Base-by-base conservation (phyloP, 2,329 filamentous ascomycete species). In the Trichoderma atrobrunneum region DNA sequence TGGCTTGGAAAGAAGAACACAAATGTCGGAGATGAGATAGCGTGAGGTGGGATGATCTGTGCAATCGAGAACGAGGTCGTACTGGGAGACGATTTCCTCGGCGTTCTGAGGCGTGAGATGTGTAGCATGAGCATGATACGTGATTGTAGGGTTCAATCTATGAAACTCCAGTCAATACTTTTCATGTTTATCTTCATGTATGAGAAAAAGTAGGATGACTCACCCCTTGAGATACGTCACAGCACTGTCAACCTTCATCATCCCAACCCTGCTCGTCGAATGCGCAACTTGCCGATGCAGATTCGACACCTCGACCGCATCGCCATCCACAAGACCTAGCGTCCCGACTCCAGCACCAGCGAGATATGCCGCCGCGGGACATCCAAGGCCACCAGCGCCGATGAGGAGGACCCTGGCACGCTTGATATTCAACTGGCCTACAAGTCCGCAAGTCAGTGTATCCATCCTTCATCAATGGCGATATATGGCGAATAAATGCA, bases 201-300 rank as follows among this genome's bases (percentile, higher is more conserved):
- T n/a, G n/a, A n/a, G 5, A 1, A n/a, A 3, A 43, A n/a, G 7
- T 4, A 43, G 7, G 16, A 24, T 10, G 21, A 30, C 84, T 74
- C 78, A 91, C 89, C 85, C 82, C 76, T 82, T 83, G 5, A 93
- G 80, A 76, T 87, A 90, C 18, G 84, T 80, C 68, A 91, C 86
- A 5, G 91, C 92, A 79, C 93, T 97, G 70, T 94, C 89, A 3
- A 96, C 94, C 82, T 98, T 98, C 72, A 85, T 86, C 84, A 88
- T 88, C 12, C 93, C 93, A 5, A 97, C 89, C 66, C 89, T 88
- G 3, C 85, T 83, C 0, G 90, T 92, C 3, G 87, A 87, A 80
- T 99, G 95, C 36, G 94, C 88, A 65, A 98, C 90, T 82, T 99
- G 96, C 0, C 96, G 91, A 83, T 98, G 96, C 16, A 99, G 86